A percentile compares a stretch with the other conserved stretches of the same genome.
phyloP scores from a whole-genome alignment of 495 filamentous ascomycete genomes.

The Sordaria brevicollis region DNA sequence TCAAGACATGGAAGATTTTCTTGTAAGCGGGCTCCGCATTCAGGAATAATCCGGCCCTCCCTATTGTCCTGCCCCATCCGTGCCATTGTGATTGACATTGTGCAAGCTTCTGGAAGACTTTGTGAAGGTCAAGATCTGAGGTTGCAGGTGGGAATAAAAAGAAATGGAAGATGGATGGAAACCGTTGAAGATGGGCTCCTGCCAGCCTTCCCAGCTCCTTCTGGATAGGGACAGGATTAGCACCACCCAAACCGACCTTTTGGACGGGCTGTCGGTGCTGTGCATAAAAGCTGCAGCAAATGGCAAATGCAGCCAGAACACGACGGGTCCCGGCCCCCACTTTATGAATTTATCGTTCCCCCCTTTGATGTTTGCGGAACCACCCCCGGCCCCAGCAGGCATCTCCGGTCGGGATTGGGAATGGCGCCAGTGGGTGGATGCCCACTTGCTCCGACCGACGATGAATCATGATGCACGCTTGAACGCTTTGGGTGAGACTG shows the following conservation, averaged over 20 bases:
- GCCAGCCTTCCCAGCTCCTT: neutral
- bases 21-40: neutral
- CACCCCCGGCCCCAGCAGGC: neutral
- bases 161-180: neutral
- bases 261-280: neutral
- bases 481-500: neutral
- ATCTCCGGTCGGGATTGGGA: neutral
- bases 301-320: neutral
- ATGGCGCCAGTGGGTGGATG: neutral
- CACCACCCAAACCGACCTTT: neutral
- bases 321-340: neutral
- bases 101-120: neutral
- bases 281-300: neutral
- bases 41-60: neutral
- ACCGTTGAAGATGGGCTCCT: neutral
- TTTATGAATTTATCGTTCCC: neutral
- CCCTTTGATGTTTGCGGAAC: neutral
- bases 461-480: neutral
- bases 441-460: neutral
- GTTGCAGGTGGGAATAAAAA: too few relatives aligned
- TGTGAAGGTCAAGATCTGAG: neutral
- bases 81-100: neutral
- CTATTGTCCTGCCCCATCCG: neutral
- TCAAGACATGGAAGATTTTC: neutral
- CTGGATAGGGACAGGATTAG: neutral